phyloP scores from a whole-genome alignment of 2,329 filamentous ascomycete species.

The Verticillium albo-atrum region DNA sequence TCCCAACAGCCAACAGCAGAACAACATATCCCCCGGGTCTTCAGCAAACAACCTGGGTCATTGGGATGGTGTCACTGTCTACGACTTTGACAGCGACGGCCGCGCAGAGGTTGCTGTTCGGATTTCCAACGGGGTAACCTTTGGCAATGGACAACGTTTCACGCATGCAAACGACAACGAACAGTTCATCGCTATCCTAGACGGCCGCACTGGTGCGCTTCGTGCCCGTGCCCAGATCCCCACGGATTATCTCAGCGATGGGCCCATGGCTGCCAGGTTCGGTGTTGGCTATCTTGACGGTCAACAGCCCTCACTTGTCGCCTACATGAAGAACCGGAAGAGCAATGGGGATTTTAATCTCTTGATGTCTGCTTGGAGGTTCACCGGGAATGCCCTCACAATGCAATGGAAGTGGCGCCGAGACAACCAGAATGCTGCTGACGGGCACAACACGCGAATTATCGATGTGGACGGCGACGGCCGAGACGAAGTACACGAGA shows the following conservation, averaged over 20 bases:
- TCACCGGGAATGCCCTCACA: constrained; percentile 8
- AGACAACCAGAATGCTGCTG: constrained; percentile 5
- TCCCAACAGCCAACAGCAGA: constrained; percentile 14
- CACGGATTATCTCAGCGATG: constrained; percentile 5
- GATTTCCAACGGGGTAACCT: constrained; percentile 16
- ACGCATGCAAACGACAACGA: constrained; percentile 5
- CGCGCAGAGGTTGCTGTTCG: constrained; percentile 15
- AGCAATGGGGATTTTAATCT: constrained; percentile 7
- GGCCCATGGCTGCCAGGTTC: constrained; percentile 11
- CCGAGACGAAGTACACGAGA: constrained; percentile 14
- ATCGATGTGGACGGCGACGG: constrained; percentile 16
- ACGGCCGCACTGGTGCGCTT: constrained; percentile 14
- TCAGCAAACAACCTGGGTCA: constrained; percentile 14
- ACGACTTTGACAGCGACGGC: constrained; percentile 17
- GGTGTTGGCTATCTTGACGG: constrained; percentile 15
- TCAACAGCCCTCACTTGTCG: constrained; percentile 9
- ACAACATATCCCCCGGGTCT: constrained; percentile 15
- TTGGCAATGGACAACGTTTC: constrained; percentile 14
- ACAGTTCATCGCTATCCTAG: constrained; percentile 16
- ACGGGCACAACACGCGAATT: constrained; percentile 17
- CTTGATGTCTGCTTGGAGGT: constrained; percentile 13
- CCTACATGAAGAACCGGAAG: constrained; percentile 15
- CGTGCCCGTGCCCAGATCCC: constrained; percentile 3
- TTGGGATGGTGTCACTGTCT: constrained; percentile 18
- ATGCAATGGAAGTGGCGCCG: constrained; percentile 17